Conservation (phyloP, 208 protist species). For the Leishmania guyanensis region DNA sequence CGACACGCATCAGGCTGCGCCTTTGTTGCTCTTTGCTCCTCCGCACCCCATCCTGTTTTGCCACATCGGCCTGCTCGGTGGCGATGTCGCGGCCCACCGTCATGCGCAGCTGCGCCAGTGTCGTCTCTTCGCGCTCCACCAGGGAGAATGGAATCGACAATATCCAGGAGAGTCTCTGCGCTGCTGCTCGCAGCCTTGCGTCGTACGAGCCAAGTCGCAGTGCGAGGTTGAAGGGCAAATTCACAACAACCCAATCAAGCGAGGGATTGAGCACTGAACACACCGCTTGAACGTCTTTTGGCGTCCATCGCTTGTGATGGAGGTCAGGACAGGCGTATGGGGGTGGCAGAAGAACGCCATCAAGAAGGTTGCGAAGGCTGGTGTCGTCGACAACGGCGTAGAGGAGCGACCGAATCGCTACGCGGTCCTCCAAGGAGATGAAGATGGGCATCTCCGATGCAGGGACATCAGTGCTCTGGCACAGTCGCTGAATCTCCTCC, state of each 20-base stretch:
- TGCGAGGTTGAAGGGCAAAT: constrained; percentile 73
- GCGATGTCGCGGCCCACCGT: not conserved
- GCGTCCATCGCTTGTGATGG: constrained; percentile 32
- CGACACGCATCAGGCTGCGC: constrained; percentile 43
- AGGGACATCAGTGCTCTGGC: constrained; percentile 1
- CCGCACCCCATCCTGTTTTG: constrained; percentile 33
- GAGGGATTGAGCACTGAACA: constrained; percentile 42
- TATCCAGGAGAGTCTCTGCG: constrained; percentile 68
- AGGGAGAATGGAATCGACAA: constrained; percentile 60
- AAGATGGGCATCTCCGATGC: not conserved
- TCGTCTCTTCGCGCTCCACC: constrained; percentile 58
- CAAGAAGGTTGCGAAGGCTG: constrained; percentile 55
- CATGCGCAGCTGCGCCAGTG: constrained; percentile 20
- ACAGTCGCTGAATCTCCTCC: constrained; percentile 30
- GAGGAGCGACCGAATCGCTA: constrained; percentile 61
- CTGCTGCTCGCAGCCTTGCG: constrained; percentile 66
- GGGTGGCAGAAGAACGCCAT: constrained; percentile 70
- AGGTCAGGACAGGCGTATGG: constrained; percentile 59
- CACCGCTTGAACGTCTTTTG: constrained; percentile 41
- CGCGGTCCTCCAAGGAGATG: constrained; percentile 62
- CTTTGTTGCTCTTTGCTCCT: constrained; percentile 43
- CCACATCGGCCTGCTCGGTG: constrained; percentile 2
- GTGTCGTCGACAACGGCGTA: constrained; percentile 56
- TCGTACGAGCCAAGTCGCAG: constrained; percentile 65
- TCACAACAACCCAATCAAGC: constrained; percentile 55